Conservation (phyloP, 495 filamentous ascomycete genomes). For the Daldinia childiae region DNA sequence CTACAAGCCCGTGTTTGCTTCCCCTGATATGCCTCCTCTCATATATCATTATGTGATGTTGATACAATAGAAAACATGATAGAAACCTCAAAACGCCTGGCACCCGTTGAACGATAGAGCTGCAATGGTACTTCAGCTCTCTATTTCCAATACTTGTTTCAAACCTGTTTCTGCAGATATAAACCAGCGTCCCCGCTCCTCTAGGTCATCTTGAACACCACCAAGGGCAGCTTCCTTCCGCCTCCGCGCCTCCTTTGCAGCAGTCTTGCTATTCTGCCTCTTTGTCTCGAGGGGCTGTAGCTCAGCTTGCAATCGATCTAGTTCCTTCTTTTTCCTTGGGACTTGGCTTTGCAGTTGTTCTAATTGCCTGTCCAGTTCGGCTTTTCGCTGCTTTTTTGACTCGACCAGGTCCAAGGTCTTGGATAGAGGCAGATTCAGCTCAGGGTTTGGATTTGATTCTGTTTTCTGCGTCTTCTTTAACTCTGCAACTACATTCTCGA, state of each 20-base stretch:
- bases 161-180: slow-evolving; percentile 74
- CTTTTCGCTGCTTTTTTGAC: slow-evolving; percentile 67
- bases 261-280: slow-evolving; percentile 70
- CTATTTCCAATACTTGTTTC: slow-evolving; percentile 67
- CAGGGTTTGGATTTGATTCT: slow-evolving; percentile 47
- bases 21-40: too few species aligned
- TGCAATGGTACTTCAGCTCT: slow-evolving; percentile 7
- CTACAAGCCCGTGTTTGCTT: too few species aligned
- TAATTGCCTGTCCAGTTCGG: slow-evolving; percentile 73
- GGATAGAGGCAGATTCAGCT: slow-evolving; percentile 64
- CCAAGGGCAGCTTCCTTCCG: slow-evolving; percentile 74
- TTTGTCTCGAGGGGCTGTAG: slow-evolving; percentile 74
- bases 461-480: slow-evolving; percentile 57
- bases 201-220: slow-evolving; percentile 79
- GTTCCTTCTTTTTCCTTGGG: slow-evolving; percentile 76
- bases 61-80: too few species aligned
- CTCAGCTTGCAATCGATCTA: slow-evolving; percentile 77
- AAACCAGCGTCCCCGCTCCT: slow-evolving; percentile 85
- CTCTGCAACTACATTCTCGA: slow-evolving; percentile 67
- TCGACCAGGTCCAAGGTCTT: slow-evolving; percentile 68
- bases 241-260: slow-evolving; percentile 81
- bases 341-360: slow-evolving; percentile 69
- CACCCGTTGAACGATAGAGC: neutral
- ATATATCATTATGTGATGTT: too few species aligned
- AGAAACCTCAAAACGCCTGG: neutral